Evolutionary conservation across 345 rosid genomes (phyloP).

Genomic region (Arabis alpina): DNA sequence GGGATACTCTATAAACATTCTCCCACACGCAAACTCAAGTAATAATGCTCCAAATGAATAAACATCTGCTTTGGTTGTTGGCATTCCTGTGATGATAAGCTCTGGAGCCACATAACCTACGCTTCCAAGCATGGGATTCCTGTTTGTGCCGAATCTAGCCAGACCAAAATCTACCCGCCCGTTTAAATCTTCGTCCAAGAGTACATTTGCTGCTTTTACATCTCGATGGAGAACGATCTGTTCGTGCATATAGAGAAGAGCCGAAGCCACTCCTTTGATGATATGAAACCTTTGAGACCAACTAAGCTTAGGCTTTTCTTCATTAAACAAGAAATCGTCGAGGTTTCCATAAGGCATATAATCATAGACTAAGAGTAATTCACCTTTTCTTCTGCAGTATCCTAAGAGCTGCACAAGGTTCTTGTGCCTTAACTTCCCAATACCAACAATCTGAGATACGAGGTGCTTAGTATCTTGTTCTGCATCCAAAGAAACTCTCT

Average conservation of each 20-base stretch:
- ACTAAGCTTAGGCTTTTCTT: conserved; percentile 47
- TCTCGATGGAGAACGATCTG: conserved; percentile 85
- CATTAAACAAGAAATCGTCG: conserved; percentile 50
- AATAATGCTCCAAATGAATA: conserved; percentile 90
- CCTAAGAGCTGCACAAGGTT: conserved; percentile 62
- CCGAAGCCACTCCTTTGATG: conserved; percentile 78
- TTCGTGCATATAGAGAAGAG: conserved; percentile 82
- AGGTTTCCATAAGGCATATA: conserved; percentile 68
- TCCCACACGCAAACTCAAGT: conserved; percentile 83
- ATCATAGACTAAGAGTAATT: conserved; percentile 60
- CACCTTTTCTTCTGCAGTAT: conserved; percentile 60
- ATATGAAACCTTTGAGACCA: conserved; percentile 85
- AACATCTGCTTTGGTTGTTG: conserved; percentile 77
- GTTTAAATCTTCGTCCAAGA: conserved; percentile 71
- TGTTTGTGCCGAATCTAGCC: conserved; percentile 80
- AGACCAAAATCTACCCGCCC: conserved; percentile 95
- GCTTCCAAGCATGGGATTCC: conserved; percentile 89
- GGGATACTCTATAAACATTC: conserved; percentile 79
- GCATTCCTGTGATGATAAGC: conserved; percentile 84
- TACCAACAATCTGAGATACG: conserved; percentile 50
- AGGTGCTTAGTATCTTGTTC: conserved; percentile 58
- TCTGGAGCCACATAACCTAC: conserved; percentile 96
- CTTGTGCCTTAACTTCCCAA: conserved; percentile 58
- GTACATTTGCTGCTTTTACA: conserved; percentile 84
- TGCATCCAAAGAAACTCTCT: conserved; percentile 53